These are phyloP conservation scores for Chrysochromulina tobinii DNA, from an alignment of 78 protist species.

Conservation along the genomic window DNA sequence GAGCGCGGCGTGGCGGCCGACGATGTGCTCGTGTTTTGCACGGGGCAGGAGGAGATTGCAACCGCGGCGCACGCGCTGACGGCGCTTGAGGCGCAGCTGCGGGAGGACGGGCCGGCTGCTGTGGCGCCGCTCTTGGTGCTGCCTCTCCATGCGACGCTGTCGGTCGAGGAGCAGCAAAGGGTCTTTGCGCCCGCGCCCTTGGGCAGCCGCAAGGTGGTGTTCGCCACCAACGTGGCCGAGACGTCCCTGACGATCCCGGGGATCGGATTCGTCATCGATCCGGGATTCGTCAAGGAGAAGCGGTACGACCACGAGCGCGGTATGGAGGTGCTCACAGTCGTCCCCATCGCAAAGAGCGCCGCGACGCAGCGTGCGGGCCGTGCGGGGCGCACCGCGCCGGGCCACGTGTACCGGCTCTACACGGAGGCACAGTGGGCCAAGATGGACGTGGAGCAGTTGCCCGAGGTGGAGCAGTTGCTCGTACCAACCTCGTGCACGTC, in stretches of 20 bases:
- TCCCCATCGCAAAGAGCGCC: conserved; percentile 67
- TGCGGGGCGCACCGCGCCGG: conserved; percentile 78
- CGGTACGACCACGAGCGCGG: neutral
- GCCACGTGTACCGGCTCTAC: conserved; percentile 45
- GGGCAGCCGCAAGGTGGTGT: conserved; percentile 29
- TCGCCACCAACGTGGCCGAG: conserved; percentile 71
- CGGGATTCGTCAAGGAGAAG: conserved; percentile 52
- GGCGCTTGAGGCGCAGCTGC: neutral
- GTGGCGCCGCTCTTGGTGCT: conserved; percentile 1
- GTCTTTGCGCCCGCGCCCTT: conserved; percentile 34
- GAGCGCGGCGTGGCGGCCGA: conserved; percentile 59
- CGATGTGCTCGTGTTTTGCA: conserved; percentile 65
- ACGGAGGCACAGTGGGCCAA: neutral
- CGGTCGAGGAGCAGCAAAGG: conserved; percentile 57
- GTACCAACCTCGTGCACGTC: conserved; percentile 50
- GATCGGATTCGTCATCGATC: conserved; percentile 57
- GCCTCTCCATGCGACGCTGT: conserved; percentile 75
- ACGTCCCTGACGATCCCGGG: conserved; percentile 69
- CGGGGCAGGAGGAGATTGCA: conserved; percentile 57
- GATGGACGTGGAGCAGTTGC: neutral
- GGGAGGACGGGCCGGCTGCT: neutral
- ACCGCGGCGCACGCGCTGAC: neutral
- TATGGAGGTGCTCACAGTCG: neutral
- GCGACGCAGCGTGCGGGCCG: conserved; percentile 84
- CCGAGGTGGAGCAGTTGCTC: conserved; percentile 37